Evolutionary conservation across 371 early-diverging fungal genomes (phyloP).

Genomic region (Rhizopus delemar): DNA sequence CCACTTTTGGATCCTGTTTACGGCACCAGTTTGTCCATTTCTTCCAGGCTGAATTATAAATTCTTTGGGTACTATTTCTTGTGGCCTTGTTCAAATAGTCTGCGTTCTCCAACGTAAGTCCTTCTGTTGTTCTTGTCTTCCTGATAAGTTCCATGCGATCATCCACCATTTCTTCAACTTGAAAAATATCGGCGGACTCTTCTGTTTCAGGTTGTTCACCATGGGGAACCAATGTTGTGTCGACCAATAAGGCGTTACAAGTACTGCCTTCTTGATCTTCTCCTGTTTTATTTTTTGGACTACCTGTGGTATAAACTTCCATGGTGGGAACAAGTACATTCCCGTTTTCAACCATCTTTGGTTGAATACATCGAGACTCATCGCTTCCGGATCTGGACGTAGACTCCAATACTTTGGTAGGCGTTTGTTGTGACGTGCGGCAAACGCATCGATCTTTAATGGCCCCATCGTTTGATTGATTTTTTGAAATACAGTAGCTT

Average conservation of each 20-base stretch:
- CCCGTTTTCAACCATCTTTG: conserved; percentile 5
- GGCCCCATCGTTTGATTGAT: conserved; percentile 9
- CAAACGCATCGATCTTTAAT: conserved; percentile 32
- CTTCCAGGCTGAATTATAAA: conserved; percentile 11
- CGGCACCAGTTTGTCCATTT: conserved; percentile 5
- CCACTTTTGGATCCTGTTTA: not conserved
- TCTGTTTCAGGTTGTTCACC: not conserved
- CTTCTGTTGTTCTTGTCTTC: conserved; percentile 7
- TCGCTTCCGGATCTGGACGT: conserved; percentile 25
- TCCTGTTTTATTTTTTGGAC: not conserved
- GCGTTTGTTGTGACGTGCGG: conserved; percentile 12
- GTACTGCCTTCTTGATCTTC: not conserved
- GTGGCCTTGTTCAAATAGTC: not conserved
- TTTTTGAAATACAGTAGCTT: conserved; percentile 11
- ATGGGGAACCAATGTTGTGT: conserved; percentile 24
- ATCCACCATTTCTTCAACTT: conserved; percentile 1
- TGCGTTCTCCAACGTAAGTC: not conserved
- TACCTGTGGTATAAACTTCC: conserved; percentile 6
- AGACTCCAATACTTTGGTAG: conserved; percentile 22
- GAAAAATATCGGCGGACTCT: not conserved
- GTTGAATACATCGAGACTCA: conserved; percentile 21
- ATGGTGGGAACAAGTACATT: conserved; percentile 8
- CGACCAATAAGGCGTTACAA: conserved; percentile 29
- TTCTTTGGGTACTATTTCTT: conserved; percentile 2
- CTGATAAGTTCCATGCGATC: conserved; percentile 11